These are phyloP conservation scores for Jatropha podagrica DNA, from an alignment of 441 rosid genomes.

Conservation along the genomic window DNA sequence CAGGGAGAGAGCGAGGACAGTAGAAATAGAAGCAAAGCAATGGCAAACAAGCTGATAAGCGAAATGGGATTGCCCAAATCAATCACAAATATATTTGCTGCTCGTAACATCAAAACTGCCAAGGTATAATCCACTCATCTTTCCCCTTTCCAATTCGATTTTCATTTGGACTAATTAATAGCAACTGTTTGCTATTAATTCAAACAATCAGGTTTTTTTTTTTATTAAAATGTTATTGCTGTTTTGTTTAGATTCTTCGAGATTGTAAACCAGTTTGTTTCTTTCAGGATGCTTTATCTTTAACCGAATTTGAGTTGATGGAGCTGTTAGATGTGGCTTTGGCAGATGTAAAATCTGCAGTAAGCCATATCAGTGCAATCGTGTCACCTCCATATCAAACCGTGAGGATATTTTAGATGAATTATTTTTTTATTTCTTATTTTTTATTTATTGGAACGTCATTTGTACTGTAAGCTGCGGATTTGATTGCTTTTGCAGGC, in stretches of 20 bases:
- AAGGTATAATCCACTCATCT: background rate
- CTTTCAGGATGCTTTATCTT: constrained; percentile 66
- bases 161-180: background rate
- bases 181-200: background rate
- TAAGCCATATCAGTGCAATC: constrained; percentile 56
- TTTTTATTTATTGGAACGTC: background rate
- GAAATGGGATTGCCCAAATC: constrained; percentile 41
- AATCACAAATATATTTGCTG: background rate
- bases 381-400: constrained; percentile 71
- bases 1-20: constrained; percentile 7
- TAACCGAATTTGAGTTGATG: constrained; percentile 81
- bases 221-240: background rate
- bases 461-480: background rate
- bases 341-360: constrained; percentile 51
- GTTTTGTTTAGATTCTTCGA: background rate
- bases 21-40: background rate
- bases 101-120: constrained; percentile 29
- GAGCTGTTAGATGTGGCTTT: constrained; percentile 65
- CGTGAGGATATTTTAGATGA: constrained; percentile 33
- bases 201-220: background rate
- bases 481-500: constrained; percentile 36
- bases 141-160: too few species aligned
- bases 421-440: background rate
- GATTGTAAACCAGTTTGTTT: background rate
- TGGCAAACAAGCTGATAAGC: constrained; percentile 67